Evolutionary conservation across 768 basidiomycete genomes (phyloP).

Genomic region (Leccinum fibrillosum): DNA sequence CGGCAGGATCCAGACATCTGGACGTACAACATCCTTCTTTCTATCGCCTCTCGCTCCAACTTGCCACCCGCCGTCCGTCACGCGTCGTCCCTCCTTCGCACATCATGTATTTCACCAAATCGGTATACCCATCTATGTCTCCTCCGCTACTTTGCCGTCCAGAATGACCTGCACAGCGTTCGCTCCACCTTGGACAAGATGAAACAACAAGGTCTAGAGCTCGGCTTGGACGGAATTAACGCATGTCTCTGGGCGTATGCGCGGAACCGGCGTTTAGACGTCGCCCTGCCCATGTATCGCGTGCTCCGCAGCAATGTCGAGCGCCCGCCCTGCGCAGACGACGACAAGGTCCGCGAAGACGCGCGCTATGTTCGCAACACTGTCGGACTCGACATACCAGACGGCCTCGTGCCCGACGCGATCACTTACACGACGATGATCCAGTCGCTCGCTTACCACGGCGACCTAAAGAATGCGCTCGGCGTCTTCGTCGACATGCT

Average conservation of each 20-base stretch:
- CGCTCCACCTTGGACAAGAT: constrained; percentile 55
- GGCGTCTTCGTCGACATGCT: constrained; percentile 68
- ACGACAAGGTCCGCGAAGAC: constrained; percentile 36
- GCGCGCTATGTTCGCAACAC: constrained; percentile 37
- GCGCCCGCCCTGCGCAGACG: constrained; percentile 34
- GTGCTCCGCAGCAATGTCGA: constrained; percentile 53
- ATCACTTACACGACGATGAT: constrained; percentile 68
- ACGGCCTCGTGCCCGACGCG: constrained; percentile 51
- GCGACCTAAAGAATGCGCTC: constrained; percentile 56
- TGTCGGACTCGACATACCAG: constrained; percentile 44
- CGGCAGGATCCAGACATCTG: constrained; percentile 53
- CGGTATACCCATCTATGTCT: constrained; percentile 60
- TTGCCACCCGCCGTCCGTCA: constrained; percentile 43
- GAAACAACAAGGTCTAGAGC: constrained; percentile 43
- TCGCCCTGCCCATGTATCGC: constrained; percentile 62
- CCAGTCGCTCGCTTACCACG: constrained; percentile 68
- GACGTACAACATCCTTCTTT: constrained; percentile 67
- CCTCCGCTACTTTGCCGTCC: constrained; percentile 51
- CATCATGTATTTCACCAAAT: constrained; percentile 55
- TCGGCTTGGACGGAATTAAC: constrained; percentile 68
- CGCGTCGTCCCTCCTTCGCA: constrained; percentile 50
- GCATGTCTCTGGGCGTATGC: constrained; percentile 69
- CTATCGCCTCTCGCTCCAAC: constrained; percentile 56
- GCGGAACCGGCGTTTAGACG: constrained; percentile 46
- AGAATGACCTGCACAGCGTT: constrained; percentile 48